Conservation (phyloP, 2,329 filamentous ascomycete genomes). For the Cryphonectria japonica region DNA sequence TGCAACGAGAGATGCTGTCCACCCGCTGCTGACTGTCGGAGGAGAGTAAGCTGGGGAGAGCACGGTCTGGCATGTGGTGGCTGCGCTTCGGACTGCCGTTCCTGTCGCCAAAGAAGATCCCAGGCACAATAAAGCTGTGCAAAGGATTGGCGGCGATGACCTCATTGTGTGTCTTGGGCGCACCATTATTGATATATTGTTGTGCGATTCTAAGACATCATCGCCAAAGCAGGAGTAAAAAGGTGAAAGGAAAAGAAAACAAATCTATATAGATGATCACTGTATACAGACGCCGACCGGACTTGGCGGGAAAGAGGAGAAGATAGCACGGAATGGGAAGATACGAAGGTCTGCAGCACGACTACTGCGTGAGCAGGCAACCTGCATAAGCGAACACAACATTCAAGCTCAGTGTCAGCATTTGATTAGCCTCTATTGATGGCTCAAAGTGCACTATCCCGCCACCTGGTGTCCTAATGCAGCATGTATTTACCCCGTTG, state of each 20-base stretch:
- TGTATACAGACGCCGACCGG: not conserved
- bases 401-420: not conserved
- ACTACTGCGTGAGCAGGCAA: not conserved
- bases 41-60: slow-evolving; percentile 41
- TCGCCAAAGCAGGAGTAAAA: not conserved
- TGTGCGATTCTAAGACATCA: not conserved
- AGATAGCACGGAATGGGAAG: not conserved
- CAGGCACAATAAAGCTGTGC: not conserved
- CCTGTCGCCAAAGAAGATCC: not conserved
- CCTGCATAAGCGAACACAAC: slow-evolving; percentile 12
- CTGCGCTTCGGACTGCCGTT: not conserved
- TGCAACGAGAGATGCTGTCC: slow-evolving; percentile 49
- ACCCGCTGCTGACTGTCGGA: slow-evolving; percentile 47
- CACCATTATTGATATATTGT: not conserved
- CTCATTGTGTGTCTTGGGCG: not conserved
- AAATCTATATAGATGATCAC: not conserved
- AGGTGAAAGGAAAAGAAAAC: not conserved
- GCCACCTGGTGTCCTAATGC: not conserved
- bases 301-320: not conserved
- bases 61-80: not conserved
- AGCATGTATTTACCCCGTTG: not conserved
- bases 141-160: not conserved
- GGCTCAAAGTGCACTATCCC: not conserved
- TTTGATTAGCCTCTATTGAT: not conserved
- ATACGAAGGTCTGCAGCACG: not conserved